phyloP scores from a whole-genome alignment of 306 rosid species.

The Fragaria nilgerrensis region DNA sequence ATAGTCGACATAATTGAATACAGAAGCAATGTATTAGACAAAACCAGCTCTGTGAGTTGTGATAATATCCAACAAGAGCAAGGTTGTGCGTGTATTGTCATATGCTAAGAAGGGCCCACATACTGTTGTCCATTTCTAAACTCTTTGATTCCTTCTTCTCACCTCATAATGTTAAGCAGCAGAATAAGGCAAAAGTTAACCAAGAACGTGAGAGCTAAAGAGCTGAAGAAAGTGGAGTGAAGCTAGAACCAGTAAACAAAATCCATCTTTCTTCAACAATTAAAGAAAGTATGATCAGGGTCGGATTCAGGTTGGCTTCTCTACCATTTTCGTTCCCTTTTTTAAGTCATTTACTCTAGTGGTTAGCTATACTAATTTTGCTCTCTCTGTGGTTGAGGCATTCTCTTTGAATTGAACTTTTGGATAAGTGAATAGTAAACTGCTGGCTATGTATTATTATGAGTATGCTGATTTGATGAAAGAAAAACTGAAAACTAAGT shows the following conservation, averaged over 20 bases:
- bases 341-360: no score
- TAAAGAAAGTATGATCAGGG: background rate
- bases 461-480: background rate
- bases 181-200: background rate
- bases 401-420: background rate
- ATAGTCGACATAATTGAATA: background rate
- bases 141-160: background rate
- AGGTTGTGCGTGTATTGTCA: background rate
- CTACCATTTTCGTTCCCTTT: background rate
- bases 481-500: background rate
- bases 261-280: constrained; percentile 7
- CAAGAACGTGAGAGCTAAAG: background rate
- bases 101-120: background rate
- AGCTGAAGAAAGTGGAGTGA: background rate
- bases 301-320: constrained; percentile 17
- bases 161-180: background rate
- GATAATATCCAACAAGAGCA: background rate
- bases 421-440: background rate
- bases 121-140: background rate
- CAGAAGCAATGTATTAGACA: background rate
- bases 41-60: background rate
- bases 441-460: background rate
- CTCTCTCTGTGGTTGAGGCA: background rate
- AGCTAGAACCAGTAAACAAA: background rate
- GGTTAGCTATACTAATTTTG: background rate